Evolutionary conservation across 768 basidiomycete genomes (phyloP).

Genomic region (Russula sp.): DNA sequence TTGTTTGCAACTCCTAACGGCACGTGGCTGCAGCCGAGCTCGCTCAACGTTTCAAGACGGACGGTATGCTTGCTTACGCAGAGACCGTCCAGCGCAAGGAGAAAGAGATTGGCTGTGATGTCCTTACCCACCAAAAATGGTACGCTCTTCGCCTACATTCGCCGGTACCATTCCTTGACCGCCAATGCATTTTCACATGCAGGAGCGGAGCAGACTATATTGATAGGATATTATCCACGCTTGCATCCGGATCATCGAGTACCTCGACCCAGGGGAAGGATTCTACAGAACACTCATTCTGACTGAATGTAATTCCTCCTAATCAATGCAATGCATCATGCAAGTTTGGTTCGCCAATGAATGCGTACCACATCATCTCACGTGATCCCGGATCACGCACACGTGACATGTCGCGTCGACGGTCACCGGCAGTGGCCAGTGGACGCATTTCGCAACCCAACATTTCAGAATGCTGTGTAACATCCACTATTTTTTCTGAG

Average conservation of each 20-base stretch:
- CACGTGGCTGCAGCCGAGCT: conserved; percentile 55
- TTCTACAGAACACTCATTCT: conserved; percentile 87
- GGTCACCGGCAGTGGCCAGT: not conserved
- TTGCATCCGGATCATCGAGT: conserved; percentile 85
- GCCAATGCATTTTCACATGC: conserved; percentile 8
- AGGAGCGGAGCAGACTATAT: conserved; percentile 92
- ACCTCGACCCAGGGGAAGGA: conserved; percentile 80
- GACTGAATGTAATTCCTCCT: conserved; percentile 11
- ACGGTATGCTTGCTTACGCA: conserved; percentile 92
- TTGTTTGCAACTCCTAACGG: not conserved
- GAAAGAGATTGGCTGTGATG: conserved; percentile 82
- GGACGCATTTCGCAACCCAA: not conserved
- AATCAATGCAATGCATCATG: not conserved
- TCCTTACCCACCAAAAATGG: conserved; percentile 95
- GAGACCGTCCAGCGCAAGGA: conserved; percentile 84
- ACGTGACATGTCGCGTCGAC: not conserved
- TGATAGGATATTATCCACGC: conserved; percentile 75
- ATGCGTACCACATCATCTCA: not conserved
- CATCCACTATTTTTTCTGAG: not conserved
- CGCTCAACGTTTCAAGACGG: conserved; percentile 69
- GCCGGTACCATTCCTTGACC: not conserved
- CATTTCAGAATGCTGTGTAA: not conserved
- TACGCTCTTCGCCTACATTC: conserved; percentile 29
- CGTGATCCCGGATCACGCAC: conserved; percentile 1
- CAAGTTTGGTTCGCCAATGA: not conserved